phyloP scores from a whole-genome alignment of 2,329 filamentous ascomycete species.

The Fusarium tricinctum region DNA sequence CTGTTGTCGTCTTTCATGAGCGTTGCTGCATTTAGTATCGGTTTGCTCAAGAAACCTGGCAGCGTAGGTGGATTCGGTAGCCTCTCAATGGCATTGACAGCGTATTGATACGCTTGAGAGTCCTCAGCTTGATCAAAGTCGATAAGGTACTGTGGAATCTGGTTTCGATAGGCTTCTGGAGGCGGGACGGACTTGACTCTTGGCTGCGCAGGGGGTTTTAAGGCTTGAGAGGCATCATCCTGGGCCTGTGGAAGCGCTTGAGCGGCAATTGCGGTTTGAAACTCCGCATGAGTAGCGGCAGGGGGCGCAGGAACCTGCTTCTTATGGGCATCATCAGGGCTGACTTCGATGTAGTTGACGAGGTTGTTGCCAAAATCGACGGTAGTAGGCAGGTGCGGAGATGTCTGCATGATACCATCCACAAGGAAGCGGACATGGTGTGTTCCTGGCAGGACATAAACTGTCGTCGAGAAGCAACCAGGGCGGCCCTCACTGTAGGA shows the following conservation, averaged over 20 bases:
- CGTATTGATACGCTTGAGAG: slow-evolving; percentile 78
- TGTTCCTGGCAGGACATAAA: slow-evolving; percentile 90
- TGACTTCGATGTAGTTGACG: slow-evolving; percentile 98
- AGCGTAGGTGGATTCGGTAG: slow-evolving; percentile 87
- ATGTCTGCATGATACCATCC: slow-evolving; percentile 92
- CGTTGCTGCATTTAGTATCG: slow-evolving; percentile 90
- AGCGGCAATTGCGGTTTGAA: slow-evolving; percentile 24
- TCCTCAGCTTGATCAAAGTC: slow-evolving; percentile 91
- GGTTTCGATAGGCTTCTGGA: slow-evolving; percentile 74
- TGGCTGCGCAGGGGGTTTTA: slow-evolving; percentile 52
- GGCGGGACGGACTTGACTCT: slow-evolving; percentile 70
- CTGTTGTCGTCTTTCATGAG: slow-evolving; percentile 98
- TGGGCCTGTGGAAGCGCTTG: slow-evolving; percentile 19
- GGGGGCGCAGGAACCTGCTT: slow-evolving; percentile 51
- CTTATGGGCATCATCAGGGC: slow-evolving; percentile 74
- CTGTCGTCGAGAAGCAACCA: slow-evolving; percentile 79
- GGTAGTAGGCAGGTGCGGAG: slow-evolving; percentile 88
- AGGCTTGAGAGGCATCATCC: slow-evolving; percentile 13
- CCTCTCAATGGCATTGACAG: slow-evolving; percentile 80
- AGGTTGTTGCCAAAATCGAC: slow-evolving; percentile 98
- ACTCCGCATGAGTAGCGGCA: slow-evolving; percentile 50
- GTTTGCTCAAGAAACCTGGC: slow-evolving; percentile 92
- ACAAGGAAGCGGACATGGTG: slow-evolving; percentile 98
- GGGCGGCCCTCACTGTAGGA: slow-evolving; percentile 65
- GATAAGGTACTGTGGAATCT: slow-evolving; percentile 86